These are phyloP conservation scores for Cutaneotrichosporon sp. DNA, from an alignment of 1,284 basidiomycete genomes.

Conservation along the genomic window DNA sequence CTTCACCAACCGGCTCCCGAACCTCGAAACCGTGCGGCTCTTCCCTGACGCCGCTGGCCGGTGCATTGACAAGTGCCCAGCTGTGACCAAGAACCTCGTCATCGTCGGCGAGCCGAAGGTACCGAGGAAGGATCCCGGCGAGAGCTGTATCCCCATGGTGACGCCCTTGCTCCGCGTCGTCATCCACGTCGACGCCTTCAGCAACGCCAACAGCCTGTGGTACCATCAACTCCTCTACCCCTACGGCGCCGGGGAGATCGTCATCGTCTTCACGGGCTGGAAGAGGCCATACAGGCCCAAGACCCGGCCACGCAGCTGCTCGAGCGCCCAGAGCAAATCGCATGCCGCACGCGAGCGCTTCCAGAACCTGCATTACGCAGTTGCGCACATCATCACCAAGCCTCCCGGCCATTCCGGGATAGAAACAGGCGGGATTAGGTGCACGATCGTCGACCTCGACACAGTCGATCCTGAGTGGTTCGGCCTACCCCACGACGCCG, in stretches of 20 bases:
- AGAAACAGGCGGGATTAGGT: neutral
- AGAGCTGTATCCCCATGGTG: neutral
- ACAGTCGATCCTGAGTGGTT: neutral
- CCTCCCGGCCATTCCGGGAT: neutral
- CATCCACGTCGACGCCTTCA: neutral
- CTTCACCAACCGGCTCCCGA: slow-evolving; percentile 5
- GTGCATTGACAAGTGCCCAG: slow-evolving; percentile 9
- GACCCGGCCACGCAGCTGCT: neutral
- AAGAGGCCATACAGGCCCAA: neutral
- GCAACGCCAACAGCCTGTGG: slow-evolving; percentile 1
- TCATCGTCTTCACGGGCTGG: slow-evolving; percentile 3
- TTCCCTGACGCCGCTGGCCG: slow-evolving; percentile 5
- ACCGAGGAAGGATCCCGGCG: neutral
- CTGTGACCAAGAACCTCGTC: slow-evolving; percentile 7
- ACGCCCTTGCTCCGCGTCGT: neutral
- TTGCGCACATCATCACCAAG: slow-evolving; percentile 3
- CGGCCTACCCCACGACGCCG: neutral
- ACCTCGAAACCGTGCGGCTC: slow-evolving; percentile 9
- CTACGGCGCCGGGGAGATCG: neutral
- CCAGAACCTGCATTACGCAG: neutral
- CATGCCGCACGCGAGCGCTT: neutral
- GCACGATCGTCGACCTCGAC: slow-evolving; percentile 5
- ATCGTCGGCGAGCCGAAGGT: slow-evolving; percentile 7
- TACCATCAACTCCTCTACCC: neutral
- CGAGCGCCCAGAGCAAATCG: neutral